phyloP scores from a whole-genome alignment of 441 rosid species.

The Adansonia rubrostipa region DNA sequence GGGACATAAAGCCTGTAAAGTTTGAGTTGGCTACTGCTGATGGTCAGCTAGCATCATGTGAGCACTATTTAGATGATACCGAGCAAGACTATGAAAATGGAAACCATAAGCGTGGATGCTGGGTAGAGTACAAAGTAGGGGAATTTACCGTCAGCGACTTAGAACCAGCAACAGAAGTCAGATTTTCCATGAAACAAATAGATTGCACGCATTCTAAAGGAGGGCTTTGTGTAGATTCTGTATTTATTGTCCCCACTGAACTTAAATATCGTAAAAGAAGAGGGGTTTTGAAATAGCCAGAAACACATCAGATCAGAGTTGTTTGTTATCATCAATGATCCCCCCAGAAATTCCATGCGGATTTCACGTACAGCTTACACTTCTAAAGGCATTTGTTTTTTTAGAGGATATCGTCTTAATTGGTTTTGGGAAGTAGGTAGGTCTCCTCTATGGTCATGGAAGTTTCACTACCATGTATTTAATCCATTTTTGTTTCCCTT shows the following conservation, averaged over 20 bases:
- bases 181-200: constrained; percentile 81
- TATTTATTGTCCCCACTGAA: constrained; percentile 66
- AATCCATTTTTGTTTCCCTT: constrained; percentile 40
- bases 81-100: constrained; percentile 50
- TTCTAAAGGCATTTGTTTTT: constrained; percentile 34
- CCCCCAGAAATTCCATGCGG: constrained; percentile 31
- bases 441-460: constrained; percentile 42
- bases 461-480: constrained; percentile 38
- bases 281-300: constrained; percentile 45
- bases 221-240: constrained; percentile 61
- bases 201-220: constrained; percentile 65
- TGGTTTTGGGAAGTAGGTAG: constrained; percentile 41
- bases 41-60: constrained; percentile 67
- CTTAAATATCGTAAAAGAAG: constrained; percentile 54
- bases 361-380: constrained; percentile 43
- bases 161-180: constrained; percentile 57
- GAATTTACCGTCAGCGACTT: constrained; percentile 64
- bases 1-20: constrained; percentile 73
- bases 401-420: constrained; percentile 43
- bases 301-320: not conserved
- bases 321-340: constrained; percentile 28
- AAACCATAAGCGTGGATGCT: constrained; percentile 75
- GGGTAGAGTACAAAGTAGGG: constrained; percentile 79
- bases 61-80: constrained; percentile 57
- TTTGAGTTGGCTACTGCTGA: constrained; percentile 68